These are phyloP conservation scores for Arabis alpina DNA, from an alignment of 345 rosid genomes.

Conservation along the genomic window DNA sequence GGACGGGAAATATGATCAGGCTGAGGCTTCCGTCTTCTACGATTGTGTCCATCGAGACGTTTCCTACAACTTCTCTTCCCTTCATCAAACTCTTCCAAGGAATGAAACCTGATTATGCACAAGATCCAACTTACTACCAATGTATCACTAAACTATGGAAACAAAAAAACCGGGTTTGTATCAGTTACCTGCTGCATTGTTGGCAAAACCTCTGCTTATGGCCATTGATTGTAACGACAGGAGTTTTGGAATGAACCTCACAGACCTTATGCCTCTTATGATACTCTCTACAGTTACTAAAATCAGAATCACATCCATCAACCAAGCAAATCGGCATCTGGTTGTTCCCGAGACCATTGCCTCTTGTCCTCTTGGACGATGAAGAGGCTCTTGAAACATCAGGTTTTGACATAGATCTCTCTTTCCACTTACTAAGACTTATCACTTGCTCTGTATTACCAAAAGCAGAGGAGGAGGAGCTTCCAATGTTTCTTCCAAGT, in stretches of 20 bases:
- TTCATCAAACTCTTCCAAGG: conserved; percentile 51
- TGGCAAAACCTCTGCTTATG: conserved; percentile 84
- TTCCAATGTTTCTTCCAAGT: conserved; percentile 64
- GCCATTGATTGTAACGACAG: conserved; percentile 67
- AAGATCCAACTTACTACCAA: not conserved
- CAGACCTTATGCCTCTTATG: conserved; percentile 94
- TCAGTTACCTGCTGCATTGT: conserved; percentile 85
- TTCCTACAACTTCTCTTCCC: conserved; percentile 53
- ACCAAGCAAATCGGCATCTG: conserved; percentile 68
- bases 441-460: conserved; percentile 44
- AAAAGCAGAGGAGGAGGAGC: conserved; percentile 41
- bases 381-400: conserved; percentile 46
- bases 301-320: conserved; percentile 74
- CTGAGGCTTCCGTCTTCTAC: conserved; percentile 47
- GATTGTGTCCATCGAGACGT: conserved; percentile 50
- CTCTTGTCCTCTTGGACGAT: conserved; percentile 66
- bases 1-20: conserved; percentile 27
- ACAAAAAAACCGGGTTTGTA: not conserved
- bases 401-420: conserved; percentile 45
- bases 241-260: conserved; percentile 81
- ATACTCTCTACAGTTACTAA: conserved; percentile 73
- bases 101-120: conserved; percentile 39
- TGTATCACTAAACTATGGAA: no score
- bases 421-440: conserved; percentile 49
- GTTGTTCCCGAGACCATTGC: conserved; percentile 43